A percentile compares a stretch with the other conserved stretches of the same genome.
These are phyloP conservation scores for Wakefieldia striispora DNA, from an alignment of 768 basidiomycete species.

Conservation along the genomic window DNA sequence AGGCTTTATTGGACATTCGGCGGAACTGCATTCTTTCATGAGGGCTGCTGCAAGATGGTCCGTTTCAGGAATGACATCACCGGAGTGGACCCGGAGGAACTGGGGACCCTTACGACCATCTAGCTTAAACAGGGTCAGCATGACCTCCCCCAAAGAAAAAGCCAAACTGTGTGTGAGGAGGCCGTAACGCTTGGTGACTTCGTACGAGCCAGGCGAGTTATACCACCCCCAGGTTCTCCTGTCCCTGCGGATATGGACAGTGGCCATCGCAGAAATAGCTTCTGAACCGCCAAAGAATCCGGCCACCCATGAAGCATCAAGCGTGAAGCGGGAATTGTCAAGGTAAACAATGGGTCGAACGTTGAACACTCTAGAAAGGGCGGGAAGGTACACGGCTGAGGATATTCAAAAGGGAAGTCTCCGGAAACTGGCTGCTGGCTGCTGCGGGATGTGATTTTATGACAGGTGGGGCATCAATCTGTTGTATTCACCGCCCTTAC, in stretches of 20 bases:
- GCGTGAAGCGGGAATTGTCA: constrained; percentile 14
- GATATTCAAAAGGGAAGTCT: background rate
- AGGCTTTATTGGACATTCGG: background rate
- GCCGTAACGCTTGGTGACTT: constrained; percentile 30
- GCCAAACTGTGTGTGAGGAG: constrained; percentile 21
- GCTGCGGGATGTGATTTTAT: background rate
- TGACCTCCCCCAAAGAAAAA: constrained; percentile 29
- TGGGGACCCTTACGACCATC: constrained; percentile 6
- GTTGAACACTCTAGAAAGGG: background rate
- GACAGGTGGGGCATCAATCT: too few relatives aligned
- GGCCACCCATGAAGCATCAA: constrained; percentile 23
- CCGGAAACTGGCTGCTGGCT: background rate
- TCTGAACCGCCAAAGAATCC: constrained; percentile 28
- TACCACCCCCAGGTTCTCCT: constrained; percentile 33
- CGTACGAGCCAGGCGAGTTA: constrained; percentile 34
- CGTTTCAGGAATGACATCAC: constrained; percentile 3
- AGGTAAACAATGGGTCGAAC: background rate
- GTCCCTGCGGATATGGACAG: constrained; percentile 28
- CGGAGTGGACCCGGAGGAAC: constrained; percentile 9
- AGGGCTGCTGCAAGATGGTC: constrained; percentile 8
- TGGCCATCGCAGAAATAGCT: constrained; percentile 33
- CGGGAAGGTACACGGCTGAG: constrained; percentile 1
- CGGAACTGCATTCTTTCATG: background rate
- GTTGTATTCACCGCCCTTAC: background rate
- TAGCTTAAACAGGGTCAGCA: constrained; percentile 6